phyloP scores from a whole-genome alignment of 192 early-diverging fungal species.

The Thamnidium elegans region DNA sequence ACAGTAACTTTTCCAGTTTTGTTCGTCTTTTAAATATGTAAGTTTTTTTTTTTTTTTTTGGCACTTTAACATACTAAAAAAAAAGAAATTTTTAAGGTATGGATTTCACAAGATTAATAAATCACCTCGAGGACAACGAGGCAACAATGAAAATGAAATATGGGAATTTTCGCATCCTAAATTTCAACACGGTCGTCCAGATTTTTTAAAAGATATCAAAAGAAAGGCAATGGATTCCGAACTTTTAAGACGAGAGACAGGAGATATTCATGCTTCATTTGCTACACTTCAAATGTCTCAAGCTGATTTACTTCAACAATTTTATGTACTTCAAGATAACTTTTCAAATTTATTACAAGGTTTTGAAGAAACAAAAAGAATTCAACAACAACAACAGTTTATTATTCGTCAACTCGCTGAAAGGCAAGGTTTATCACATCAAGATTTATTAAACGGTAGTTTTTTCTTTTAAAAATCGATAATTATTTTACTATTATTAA shows the following conservation, averaged over 20 bases:
- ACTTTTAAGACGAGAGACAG: constrained; percentile 67
- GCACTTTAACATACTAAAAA: constrained; percentile 37
- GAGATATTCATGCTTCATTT: constrained; percentile 72
- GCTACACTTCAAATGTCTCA: constrained; percentile 77
- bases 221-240: constrained; percentile 89
- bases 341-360: constrained; percentile 69
- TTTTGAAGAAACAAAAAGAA: constrained; percentile 65
- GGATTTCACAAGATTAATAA: constrained; percentile 93
- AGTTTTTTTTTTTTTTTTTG: constrained; percentile 24
- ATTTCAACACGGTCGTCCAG: constrained; percentile 69
- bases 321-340: constrained; percentile 69
- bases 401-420: constrained; percentile 38
- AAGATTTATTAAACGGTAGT: constrained; percentile 1
- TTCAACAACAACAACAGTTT: constrained; percentile 64
- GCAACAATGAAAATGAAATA: constrained; percentile 84
- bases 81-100: constrained; percentile 42
- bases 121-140: constrained; percentile 79
- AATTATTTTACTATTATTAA: neutral
- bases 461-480: neutral
- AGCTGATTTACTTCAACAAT: constrained; percentile 66
- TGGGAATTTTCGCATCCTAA: constrained; percentile 89
- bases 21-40: constrained; percentile 85
- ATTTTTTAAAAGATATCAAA: constrained; percentile 86
- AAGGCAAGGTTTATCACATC: constrained; percentile 9
- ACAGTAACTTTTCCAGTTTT: constrained; percentile 89